Conservation (phyloP, 2,329 filamentous ascomycete genomes). For the Ophiostoma himal-ulmi region DNA sequence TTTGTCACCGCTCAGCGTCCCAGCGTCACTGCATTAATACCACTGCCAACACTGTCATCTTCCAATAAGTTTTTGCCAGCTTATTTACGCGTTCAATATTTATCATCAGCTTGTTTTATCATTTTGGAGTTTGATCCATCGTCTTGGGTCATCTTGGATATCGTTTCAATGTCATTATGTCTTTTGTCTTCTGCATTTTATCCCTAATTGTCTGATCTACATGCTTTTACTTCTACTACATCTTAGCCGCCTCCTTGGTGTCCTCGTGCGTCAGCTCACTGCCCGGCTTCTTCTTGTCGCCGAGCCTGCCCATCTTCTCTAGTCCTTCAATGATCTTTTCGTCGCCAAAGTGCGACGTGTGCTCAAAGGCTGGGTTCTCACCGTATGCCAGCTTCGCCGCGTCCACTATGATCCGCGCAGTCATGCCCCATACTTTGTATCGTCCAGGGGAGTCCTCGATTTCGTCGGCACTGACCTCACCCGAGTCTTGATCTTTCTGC, state of each 20-base stretch:
- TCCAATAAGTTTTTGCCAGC: background rate
- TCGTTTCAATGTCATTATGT: constrained; percentile 26
- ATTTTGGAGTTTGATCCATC: no score
- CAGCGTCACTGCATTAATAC: background rate
- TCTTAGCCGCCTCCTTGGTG: constrained; percentile 36
- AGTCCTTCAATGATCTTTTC: constrained; percentile 45
- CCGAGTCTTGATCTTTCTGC: constrained; percentile 17
- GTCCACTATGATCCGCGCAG: constrained; percentile 82
- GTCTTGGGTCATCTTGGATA: background rate
- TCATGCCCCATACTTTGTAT: constrained; percentile 94
- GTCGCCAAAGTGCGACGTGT: constrained; percentile 50
- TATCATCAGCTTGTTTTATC: no score
- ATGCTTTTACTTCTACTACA: constrained; percentile 29
- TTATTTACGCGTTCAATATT: background rate
- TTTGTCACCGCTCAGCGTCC: background rate
- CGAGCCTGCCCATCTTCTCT: constrained; percentile 41
- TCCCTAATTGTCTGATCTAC: background rate
- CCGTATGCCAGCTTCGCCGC: constrained; percentile 78
- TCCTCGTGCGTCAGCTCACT: constrained; percentile 34
- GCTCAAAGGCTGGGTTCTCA: constrained; percentile 77
- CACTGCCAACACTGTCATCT: background rate
- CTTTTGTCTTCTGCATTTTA: constrained; percentile 12
- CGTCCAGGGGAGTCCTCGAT: constrained; percentile 43
- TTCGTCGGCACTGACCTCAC: constrained; percentile 28
- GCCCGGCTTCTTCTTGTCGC: constrained; percentile 41